Evolutionary conservation across 2,329 filamentous ascomycete species (phyloP), one percentile per base, ranked within the genome.

Genomic region (Claviceps pazoutovae): DNA sequence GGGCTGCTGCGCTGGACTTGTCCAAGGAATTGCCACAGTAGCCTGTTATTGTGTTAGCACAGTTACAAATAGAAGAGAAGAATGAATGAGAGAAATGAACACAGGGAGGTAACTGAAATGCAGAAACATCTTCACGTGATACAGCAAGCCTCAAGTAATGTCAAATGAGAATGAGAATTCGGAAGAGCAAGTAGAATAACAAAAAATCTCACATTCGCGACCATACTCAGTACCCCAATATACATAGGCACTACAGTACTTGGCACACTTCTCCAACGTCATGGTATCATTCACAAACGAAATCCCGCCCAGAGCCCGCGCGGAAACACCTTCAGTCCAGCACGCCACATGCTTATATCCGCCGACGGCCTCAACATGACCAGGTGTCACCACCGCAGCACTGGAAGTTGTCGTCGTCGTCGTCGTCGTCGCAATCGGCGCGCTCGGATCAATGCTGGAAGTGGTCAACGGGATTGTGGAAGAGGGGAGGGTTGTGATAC

Each of bases 171-270:
- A 34, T 4, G 30, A 34, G 9, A 34, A 11, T 11, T 34, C 4
- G 7, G 13, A 38, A 38, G 17, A 47, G 9, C n/a, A 13, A 39
- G 16, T 13, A 3, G 36, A 11, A 39, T 13, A 34, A 9, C 46
- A 39, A 5, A 9, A 9, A 13, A 38, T 61, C 66, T 65, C 53
- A 69, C 74, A 76, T 60, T 78, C 74, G 30, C 71, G 66, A 9
- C 73, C 72, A 54, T 73, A 78, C 57, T 78, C 74, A 5, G 74
- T 71, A 2, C 70, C 75, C 64, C 70, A 77, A 56, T 72, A 75
- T 46, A 65, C 62, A 58, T 69, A 76, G 1, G 64, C 65, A 2
- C 66, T 68, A 64, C 74, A 77, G 61, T 70, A 73, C 2, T 56
- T 55, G 64, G 68, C 66, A 59, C 74, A 77, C 43, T 62, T 66